Evolutionary conservation across 805 yeast genomes (phyloP).

Genomic region (Candida sakaeoensis): DNA sequence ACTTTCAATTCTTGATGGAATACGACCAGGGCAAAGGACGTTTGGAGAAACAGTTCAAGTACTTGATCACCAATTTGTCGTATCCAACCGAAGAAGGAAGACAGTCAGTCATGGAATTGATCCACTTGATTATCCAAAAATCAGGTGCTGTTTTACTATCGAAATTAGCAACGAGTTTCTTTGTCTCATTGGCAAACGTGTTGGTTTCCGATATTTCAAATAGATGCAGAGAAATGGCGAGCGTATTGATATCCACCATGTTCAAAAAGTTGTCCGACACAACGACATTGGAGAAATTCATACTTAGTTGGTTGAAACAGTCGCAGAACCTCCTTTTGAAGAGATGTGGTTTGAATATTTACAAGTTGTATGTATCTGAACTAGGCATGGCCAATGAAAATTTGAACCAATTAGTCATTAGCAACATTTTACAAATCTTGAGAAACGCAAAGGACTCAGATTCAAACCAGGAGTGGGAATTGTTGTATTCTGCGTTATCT

Average conservation of each 20-base stretch:
- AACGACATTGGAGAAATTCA: slow-evolving; percentile 35
- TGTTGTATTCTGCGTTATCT: slow-evolving; percentile 62
- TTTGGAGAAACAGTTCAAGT: slow-evolving; percentile 76
- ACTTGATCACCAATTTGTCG: slow-evolving; percentile 72
- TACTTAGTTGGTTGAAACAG: slow-evolving; percentile 62
- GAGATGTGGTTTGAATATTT: slow-evolving; percentile 72
- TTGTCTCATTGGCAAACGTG: slow-evolving; percentile 76
- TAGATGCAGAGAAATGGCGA: slow-evolving; percentile 81
- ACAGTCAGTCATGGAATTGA: slow-evolving; percentile 84
- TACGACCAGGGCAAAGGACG: slow-evolving; percentile 90
- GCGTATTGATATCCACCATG: slow-evolving; percentile 53
- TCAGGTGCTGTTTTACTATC: slow-evolving; percentile 56
- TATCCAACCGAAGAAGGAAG: slow-evolving; percentile 87
- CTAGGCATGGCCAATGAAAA: slow-evolving; percentile 39
- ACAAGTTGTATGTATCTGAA: slow-evolving; percentile 55
- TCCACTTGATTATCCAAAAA: slow-evolving; percentile 66
- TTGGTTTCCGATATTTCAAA: slow-evolving; percentile 73
- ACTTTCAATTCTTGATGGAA: slow-evolving; percentile 83
- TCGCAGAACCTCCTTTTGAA: slow-evolving; percentile 47
- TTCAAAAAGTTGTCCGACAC: slow-evolving; percentile 39
- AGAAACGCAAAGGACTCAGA: slow-evolving; percentile 29
- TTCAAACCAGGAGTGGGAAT: slow-evolving; percentile 61
- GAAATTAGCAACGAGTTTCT: slow-evolving; percentile 70
- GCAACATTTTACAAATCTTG: slow-evolving; percentile 22
- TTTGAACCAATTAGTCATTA: slow-evolving; percentile 39